Percentiles rank a stretch among this genome's conserved stretches.
phyloP scores from a whole-genome alignment of 2,329 filamentous ascomycete species.

The Aspergillus aculeatus region DNA sequence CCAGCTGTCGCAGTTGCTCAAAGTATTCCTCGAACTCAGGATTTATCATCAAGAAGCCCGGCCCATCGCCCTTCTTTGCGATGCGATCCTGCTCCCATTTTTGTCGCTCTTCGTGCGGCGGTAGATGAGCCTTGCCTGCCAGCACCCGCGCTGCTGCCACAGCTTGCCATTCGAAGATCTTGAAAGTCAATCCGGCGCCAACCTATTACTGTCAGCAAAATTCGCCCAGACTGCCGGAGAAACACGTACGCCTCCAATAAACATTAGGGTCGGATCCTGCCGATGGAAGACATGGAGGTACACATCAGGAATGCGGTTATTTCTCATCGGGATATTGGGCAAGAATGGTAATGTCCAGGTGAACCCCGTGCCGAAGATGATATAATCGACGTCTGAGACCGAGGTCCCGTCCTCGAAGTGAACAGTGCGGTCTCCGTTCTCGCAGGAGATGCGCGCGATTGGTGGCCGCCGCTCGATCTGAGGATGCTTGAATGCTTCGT shows the following conservation, averaged over 20 bases:
- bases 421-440: constrained; percentile 48
- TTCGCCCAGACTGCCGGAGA: neutral
- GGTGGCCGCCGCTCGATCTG: constrained; percentile 32
- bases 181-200: constrained; percentile 58
- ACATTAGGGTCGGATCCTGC: constrained; percentile 33
- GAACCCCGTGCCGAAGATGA: constrained; percentile 68
- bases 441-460: constrained; percentile 40
- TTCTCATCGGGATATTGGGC: constrained; percentile 44
- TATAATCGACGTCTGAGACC: constrained; percentile 56
- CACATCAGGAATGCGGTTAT: constrained; percentile 36
- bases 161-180: constrained; percentile 68
- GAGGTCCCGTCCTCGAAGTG: constrained; percentile 55
- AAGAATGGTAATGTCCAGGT: constrained; percentile 64
- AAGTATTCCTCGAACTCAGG: constrained; percentile 67
- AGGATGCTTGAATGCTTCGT: constrained; percentile 60
- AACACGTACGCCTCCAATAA: constrained; percentile 47
- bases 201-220: constrained; percentile 28
- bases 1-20: constrained; percentile 48
- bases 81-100: constrained; percentile 60
- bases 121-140: constrained; percentile 54
- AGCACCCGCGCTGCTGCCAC: constrained; percentile 60
- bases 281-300: constrained; percentile 41
- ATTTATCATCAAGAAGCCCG: constrained; percentile 56
- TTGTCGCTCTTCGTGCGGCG: constrained; percentile 49
- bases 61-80: constrained; percentile 54